These are phyloP conservation scores for Botrytis squamosa DNA, from an alignment of 2,329 filamentous ascomycete genomes.

Conservation along the genomic window DNA sequence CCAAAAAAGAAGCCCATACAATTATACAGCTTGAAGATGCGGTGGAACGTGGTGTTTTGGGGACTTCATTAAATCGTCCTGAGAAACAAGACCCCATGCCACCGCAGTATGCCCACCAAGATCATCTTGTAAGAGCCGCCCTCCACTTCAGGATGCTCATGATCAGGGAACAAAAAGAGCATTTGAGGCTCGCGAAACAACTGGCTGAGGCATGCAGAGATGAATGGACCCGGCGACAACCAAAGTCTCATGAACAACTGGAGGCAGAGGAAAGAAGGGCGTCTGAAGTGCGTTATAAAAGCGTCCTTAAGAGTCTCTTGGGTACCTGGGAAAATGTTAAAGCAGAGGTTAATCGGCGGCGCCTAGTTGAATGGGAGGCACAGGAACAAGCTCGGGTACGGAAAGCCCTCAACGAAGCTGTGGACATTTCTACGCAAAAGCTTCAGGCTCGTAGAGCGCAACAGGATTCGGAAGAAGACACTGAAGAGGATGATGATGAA, in stretches of 20 bases:
- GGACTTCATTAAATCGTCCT: slow-evolving; percentile 66
- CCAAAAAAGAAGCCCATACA: slow-evolving; percentile 65
- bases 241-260: slow-evolving; percentile 76
- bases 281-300: slow-evolving; percentile 67
- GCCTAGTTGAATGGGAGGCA: slow-evolving; percentile 62
- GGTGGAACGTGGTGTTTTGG: slow-evolving; percentile 71
- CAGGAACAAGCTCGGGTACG: slow-evolving; percentile 63
- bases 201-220: slow-evolving; percentile 76
- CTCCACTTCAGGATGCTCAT: slow-evolving; percentile 79
- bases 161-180: slow-evolving; percentile 72
- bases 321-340: slow-evolving; percentile 66
- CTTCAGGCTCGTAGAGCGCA: slow-evolving; percentile 59
- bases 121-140: slow-evolving; percentile 79
- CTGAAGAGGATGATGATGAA: slow-evolving; percentile 43
- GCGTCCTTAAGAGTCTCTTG: slow-evolving; percentile 59
- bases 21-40: slow-evolving; percentile 71
- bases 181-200: slow-evolving; percentile 74
- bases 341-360: slow-evolving; percentile 58
- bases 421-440: slow-evolving; percentile 68
- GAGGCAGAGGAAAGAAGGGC: slow-evolving; percentile 72
- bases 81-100: slow-evolving; percentile 71
- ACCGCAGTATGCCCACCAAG: slow-evolving; percentile 80
- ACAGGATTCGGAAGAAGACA: slow-evolving; percentile 50
- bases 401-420: slow-evolving; percentile 70
- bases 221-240: slow-evolving; percentile 70